These are phyloP conservation scores for Parathielavia appendiculata DNA, from an alignment of 495 filamentous ascomycete species.

Conservation along the genomic window DNA sequence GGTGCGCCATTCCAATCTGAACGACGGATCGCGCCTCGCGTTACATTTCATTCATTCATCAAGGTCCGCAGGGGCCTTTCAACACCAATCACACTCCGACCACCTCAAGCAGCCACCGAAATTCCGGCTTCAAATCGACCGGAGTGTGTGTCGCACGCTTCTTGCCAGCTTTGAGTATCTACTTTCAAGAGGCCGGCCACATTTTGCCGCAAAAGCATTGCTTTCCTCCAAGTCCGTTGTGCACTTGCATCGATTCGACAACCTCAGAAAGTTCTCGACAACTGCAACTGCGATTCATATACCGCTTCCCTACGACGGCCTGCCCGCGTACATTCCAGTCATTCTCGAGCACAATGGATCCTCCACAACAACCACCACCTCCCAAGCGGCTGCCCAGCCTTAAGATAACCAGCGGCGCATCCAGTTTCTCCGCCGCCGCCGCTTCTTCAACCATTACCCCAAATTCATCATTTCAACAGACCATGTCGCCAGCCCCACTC, in stretches of 20 bases:
- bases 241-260: neutral
- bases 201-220: too few species aligned
- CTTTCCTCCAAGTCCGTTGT: neutral
- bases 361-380: slow-evolving; percentile 19
- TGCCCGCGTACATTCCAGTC: neutral
- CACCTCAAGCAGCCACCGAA: too few species aligned
- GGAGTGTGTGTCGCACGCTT: too few species aligned
- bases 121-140: neutral
- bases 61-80: too few species aligned
- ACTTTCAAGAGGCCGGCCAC: too few species aligned
- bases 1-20: neutral
- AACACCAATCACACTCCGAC: neutral
- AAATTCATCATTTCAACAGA: slow-evolving; percentile 8
- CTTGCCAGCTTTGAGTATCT: too few species aligned
- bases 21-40: neutral
- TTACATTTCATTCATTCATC: neutral
- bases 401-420: slow-evolving; percentile 21
- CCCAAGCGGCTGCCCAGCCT: slow-evolving; percentile 23
- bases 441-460: slow-evolving; percentile 4
- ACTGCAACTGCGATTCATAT: neutral
- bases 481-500: slow-evolving; percentile 25
- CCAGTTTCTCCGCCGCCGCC: slow-evolving; percentile 7
- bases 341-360: slow-evolving; percentile 15
- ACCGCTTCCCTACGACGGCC: neutral
- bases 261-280: too few species aligned